Evolutionary conservation across 768 basidiomycete genomes (phyloP), one percentile per base, ranked within the genome.

Genomic region (Lactarius indigo): DNA sequence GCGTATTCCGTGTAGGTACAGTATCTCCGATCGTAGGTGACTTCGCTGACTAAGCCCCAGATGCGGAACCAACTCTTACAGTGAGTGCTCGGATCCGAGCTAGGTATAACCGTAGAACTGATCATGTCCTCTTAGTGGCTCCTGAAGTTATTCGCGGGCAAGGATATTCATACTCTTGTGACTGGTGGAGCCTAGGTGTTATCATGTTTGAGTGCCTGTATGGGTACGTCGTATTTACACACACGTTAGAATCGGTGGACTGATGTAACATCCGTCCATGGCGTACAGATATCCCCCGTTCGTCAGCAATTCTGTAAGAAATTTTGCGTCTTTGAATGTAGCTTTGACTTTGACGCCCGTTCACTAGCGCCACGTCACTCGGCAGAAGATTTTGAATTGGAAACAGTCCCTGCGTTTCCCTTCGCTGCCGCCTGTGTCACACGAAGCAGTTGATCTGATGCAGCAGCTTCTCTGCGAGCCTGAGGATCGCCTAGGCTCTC

Each of bases 301-400:
- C 78, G 91, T 96, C 73, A 93, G 92, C 82, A 94, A 90, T 72
- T 93, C 93, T 73, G 94, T 94, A 74, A 76, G 28, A 57, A 23
- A 56, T 17, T 35, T 28, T 23, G 15, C 41, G 42, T 33, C n/a
- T 33, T n/a, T 65, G 7, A 26, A 12, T 33, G 41, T 23, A 55
- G 17, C 56, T 39, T 61, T 57, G 68, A 72, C 33, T 68, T 61
- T 71, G 69, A 65, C 41, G 61, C 68, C 68, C 69, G 64, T 58
- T 59, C 52, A 17, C 57, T 72, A 94, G 91, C 86, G 96, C 33
- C 95, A 96, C 78, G 87, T 94, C 74, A 98, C 96, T 63, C 85
- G 96, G 67, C 94, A 97, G 80, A 98, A 96, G 82, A 98, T 98
- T 76, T 81, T 98, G 73, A 95, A 95, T 79, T 98, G 96, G 95